Conservation (phyloP, 805 yeast species). For the Kuraishia hungarica region DNA sequence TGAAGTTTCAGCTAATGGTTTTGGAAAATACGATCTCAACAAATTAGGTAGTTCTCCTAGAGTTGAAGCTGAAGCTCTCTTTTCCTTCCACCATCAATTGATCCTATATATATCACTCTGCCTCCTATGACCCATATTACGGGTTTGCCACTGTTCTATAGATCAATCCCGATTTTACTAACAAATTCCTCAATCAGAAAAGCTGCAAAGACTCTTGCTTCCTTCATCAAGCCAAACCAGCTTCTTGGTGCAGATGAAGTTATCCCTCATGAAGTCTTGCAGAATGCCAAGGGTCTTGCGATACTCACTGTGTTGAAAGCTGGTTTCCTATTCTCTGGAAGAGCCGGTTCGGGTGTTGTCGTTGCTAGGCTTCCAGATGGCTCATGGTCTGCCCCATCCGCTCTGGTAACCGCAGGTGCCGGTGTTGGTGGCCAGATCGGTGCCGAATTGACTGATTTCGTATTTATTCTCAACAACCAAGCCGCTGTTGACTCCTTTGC, state of each 20-base stretch:
- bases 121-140: too few species aligned
- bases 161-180: neutral
- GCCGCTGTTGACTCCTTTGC: constrained; percentile 93
- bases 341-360: constrained; percentile 96
- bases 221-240: constrained; percentile 93
- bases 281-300: constrained; percentile 89
- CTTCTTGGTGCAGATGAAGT: constrained; percentile 80
- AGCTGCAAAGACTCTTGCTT: constrained; percentile 86
- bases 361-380: constrained; percentile 94
- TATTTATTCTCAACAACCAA: constrained; percentile 77
- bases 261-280: constrained; percentile 81
- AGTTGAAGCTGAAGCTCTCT: too few species aligned
- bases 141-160: neutral
- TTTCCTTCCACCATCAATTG: too few species aligned
- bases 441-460: constrained; percentile 93
- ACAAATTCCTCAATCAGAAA: constrained; percentile 36
- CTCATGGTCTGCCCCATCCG: constrained; percentile 95
- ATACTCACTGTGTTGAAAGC: constrained; percentile 92
- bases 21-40: too few species aligned
- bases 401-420: constrained; percentile 93
- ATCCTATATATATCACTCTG: too few species aligned
- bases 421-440: constrained; percentile 99
- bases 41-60: too few species aligned
- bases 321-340: constrained; percentile 90
- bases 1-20: too few species aligned